Base-by-base conservation (phyloP, 2,329 filamentous ascomycete species). In the Aureobasidium sp. region DNA sequence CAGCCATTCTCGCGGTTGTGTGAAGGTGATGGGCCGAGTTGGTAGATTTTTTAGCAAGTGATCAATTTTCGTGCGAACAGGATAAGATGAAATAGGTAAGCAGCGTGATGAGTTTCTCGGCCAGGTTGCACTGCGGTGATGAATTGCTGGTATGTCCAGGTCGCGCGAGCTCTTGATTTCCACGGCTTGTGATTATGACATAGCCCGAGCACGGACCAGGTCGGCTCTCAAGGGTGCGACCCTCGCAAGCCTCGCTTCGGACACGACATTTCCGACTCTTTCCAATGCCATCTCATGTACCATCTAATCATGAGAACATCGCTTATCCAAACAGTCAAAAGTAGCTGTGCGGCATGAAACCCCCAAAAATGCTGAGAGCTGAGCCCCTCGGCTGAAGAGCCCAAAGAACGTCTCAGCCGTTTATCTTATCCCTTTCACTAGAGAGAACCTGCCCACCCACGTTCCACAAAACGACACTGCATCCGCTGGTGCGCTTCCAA, bases 1-100 rank as follows among this genome's bases (percentile, higher is more conserved):
- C 49, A 1, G 66, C 52, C 66, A 67, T 68, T 12, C 15, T 48
- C 31, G 45, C 45, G 45, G 25, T 48, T 7, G 45, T 15, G 15
- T 31, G 45, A 17, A 47, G 44, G 9, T 48, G 15, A 48, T n/a
- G 22, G 6, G 44, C 22, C 15, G 22, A 48, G 25, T 48, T 29
- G 25, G n/a, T 2, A 15, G 17, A 31, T 15, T 12, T 12, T 9
- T 7, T 15, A 48, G 45, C 14, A 29, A 17, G 25, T 48, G 15
- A 29, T 29, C 3, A n/a, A 9, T 29, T 15, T 48, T 25, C 6
- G 31, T 3, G 6, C 2, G 27, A 29, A 15, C 17, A 47, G 2
- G 2, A 8, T 25, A 14, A 41, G 39, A 8, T 6, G 36, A 5
- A 34, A 3, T 12, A 1, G 2, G 39, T 2, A 41, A 15, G 12